Percentiles rank a stretch among this genome's conserved stretches.
These are phyloP conservation scores for Starmera caribaea DNA, from an alignment of 805 yeast species.

Conservation along the genomic window DNA sequence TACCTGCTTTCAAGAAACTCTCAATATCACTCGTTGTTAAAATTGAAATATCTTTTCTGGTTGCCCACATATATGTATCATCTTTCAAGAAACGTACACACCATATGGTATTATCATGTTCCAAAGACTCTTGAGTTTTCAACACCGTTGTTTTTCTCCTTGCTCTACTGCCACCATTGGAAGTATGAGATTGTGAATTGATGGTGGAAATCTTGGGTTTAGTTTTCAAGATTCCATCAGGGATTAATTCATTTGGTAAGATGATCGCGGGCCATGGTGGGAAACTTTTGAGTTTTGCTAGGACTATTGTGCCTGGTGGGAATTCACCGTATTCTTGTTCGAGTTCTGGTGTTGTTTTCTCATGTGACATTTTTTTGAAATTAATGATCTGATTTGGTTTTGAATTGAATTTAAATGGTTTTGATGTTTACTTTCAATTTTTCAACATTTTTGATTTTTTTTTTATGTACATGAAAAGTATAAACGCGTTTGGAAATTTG, in stretches of 20 bases:
- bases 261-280: constrained; percentile 92
- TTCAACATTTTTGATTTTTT: no score
- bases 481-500: no score
- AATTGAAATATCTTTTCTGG: constrained; percentile 37
- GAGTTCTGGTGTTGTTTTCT: neutral
- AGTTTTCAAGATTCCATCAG: constrained; percentile 39
- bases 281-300: constrained; percentile 79
- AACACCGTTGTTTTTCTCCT: constrained; percentile 9
- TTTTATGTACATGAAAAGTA: no score
- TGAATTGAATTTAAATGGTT: no score
- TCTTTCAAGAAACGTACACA: constrained; percentile 66
- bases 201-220: constrained; percentile 35
- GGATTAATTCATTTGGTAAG: constrained; percentile 49
- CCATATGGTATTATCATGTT: constrained; percentile 19
- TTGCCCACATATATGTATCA: constrained; percentile 64
- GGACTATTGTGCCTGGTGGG: constrained; percentile 45
- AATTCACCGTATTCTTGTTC: constrained; percentile 15
- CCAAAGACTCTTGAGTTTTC: neutral
- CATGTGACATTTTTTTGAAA: no score
- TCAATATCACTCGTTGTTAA: constrained; percentile 34
- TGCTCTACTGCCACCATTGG: no score
- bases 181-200: constrained; percentile 8
- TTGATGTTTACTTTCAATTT: no score
- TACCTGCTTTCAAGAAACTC: constrained; percentile 25
- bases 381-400: no score